Evolutionary conservation across 2,329 filamentous ascomycete genomes (phyloP), one percentile per base, ranked within the genome.

Genomic region (Cryphonectria japonica): DNA sequence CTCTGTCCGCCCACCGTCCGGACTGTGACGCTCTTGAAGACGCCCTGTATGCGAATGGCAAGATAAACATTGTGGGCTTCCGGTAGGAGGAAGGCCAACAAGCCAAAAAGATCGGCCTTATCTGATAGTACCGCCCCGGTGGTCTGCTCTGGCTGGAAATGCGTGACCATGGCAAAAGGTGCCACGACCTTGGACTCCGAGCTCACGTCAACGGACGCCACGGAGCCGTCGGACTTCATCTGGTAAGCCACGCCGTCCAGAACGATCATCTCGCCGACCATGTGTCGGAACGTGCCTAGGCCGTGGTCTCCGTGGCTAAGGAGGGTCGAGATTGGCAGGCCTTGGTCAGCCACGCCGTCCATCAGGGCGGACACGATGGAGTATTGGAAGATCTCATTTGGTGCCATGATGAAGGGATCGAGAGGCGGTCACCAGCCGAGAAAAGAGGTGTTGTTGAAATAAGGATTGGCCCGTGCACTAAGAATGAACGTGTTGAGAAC

Each of bases 241-340:
- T 80, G 79, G 72, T 78, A 80, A 39, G 78, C 71, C 1, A 74
- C 62, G 32, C 78, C 78, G 68, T 80, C 77, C 29, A 80, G 71
- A 16, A 81, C 69, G 63, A 81, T 79, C 77, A 81, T 79, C 73
- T 81, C 79, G 73, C 79, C 79, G 26, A 69, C 72, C 76, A 81
- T 80, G 75, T 76, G 64, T 26, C 75, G 74, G 69, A 80, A 81
- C 2, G 79, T 81, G 61, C 79, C 79, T 0, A 81, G 75, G 29
- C 80, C 80, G 72, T 79, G 78, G 75, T 80, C 74, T 69, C 79
- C 79, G 68, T 80, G 76, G 6, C 67, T 66, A 64, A 81, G 73
- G 32, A 81, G 72, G 11, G 67, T 67, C 0, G 77, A 73, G 59
- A 80, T 72, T 11, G 79, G 77, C 13, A 77, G 75, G 71, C 79